These are phyloP conservation scores for Triangularia verruculosa DNA, from an alignment of 2,329 filamentous ascomycete genomes.

Conservation along the genomic window DNA sequence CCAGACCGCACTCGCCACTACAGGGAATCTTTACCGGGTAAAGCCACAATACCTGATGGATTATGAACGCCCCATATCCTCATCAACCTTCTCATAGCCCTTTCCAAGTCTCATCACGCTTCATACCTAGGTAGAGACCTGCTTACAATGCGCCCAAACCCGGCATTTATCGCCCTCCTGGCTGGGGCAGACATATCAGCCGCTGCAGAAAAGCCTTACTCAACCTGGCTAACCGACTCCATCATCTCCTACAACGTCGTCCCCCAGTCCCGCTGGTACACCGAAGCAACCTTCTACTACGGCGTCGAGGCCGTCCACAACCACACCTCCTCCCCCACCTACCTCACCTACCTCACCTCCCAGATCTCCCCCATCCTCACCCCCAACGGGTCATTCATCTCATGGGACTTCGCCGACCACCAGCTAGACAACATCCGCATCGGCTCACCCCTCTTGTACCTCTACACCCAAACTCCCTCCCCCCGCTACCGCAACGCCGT, in stretches of 20 bases:
- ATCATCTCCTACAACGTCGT: slow-evolving; percentile 41
- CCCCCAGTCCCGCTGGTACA: slow-evolving; percentile 41
- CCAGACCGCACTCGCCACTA: neutral
- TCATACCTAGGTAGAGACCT: no score
- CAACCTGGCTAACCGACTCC: slow-evolving; percentile 44
- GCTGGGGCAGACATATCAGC: neutral
- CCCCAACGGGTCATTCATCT: slow-evolving; percentile 44
- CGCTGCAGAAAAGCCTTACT: slow-evolving; percentile 26
- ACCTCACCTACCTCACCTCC: slow-evolving; percentile 37
- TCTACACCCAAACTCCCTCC: slow-evolving; percentile 45
- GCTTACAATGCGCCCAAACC: neutral
- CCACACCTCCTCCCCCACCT: slow-evolving; percentile 15
- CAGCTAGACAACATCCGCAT: slow-evolving; percentile 53
- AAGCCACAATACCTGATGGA: neutral
- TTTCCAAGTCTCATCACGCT: no score
- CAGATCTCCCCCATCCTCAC: slow-evolving; percentile 48
- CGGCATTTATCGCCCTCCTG: neutral
- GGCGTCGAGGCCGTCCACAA: slow-evolving; percentile 41
- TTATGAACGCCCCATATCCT: neutral
- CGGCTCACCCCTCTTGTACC: slow-evolving; percentile 50
- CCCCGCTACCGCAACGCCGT: slow-evolving; percentile 49
- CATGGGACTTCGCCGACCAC: slow-evolving; percentile 47
- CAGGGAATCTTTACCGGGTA: neutral
- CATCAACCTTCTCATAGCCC: neutral
- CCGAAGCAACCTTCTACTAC: slow-evolving; percentile 45